phyloP scores from a whole-genome alignment of 805 yeast genomes.

The Candida palmyrensis region DNA sequence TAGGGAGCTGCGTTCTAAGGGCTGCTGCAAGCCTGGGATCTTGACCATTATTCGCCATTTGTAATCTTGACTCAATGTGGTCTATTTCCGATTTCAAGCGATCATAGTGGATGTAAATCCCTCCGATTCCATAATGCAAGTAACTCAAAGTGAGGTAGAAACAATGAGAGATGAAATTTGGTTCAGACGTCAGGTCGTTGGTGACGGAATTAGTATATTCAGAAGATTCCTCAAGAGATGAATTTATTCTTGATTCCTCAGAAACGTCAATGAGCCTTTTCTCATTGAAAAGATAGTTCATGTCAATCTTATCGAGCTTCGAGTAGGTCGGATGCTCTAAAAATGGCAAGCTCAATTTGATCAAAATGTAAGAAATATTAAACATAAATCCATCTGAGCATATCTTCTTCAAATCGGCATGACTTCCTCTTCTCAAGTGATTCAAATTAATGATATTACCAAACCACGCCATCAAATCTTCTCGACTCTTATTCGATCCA shows the following conservation, averaged over 20 bases:
- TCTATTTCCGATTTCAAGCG: constrained; percentile 46
- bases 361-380: constrained; percentile 63
- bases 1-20: constrained; percentile 41
- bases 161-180: constrained; percentile 87
- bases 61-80: constrained; percentile 46
- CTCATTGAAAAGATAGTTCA: constrained; percentile 56
- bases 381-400: constrained; percentile 81
- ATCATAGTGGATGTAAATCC: constrained; percentile 45
- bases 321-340: constrained; percentile 53
- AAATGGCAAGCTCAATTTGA: constrained; percentile 79
- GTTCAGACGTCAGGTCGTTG: constrained; percentile 3
- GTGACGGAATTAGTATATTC: constrained; percentile 34
- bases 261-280: constrained; percentile 51
- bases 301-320: constrained; percentile 74
- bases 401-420: constrained; percentile 59
- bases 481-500: constrained; percentile 62
- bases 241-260: constrained; percentile 80
- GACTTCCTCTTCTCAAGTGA: constrained; percentile 84
- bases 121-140: constrained; percentile 86
- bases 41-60: constrained; percentile 17
- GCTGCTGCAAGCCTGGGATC: constrained; percentile 25
- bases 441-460: constrained; percentile 72
- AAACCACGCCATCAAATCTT: constrained; percentile 60
- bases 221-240: constrained; percentile 67
- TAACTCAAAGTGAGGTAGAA: constrained; percentile 76